phyloP scores from a whole-genome alignment of 306 rosid species.

The Gillenia trifoliata region DNA sequence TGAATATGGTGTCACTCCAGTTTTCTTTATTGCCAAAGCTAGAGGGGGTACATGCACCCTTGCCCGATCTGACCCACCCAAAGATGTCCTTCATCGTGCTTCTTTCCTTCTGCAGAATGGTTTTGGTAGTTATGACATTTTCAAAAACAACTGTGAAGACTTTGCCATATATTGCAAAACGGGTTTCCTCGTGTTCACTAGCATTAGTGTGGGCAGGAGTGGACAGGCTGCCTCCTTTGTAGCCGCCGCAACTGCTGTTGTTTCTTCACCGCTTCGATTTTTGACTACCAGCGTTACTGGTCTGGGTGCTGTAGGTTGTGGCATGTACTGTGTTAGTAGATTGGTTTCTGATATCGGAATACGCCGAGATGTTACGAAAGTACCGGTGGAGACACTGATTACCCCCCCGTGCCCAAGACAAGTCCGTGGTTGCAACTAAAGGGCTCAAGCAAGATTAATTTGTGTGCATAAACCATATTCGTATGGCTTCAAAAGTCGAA shows the following conservation, averaged over 20 bases:
- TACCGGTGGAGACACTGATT: constrained; percentile 51
- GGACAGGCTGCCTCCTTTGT: constrained; percentile 54
- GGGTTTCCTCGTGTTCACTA: constrained; percentile 40
- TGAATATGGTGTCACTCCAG: constrained; percentile 44
- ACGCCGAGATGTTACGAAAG: constrained; percentile 46
- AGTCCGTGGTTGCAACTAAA: constrained; percentile 21
- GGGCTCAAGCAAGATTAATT: constrained; percentile 4
- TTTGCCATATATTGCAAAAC: constrained; percentile 88
- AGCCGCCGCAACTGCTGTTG: constrained; percentile 40
- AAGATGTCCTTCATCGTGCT: constrained; percentile 47
- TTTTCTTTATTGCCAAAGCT: constrained; percentile 51
- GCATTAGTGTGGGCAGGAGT: constrained; percentile 44
- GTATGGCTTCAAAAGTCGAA: neutral
- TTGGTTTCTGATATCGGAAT: constrained; percentile 47
- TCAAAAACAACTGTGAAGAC: constrained; percentile 75
- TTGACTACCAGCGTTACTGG: constrained; percentile 29
- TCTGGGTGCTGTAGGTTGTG: constrained; percentile 33
- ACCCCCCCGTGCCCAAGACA: constrained; percentile 16
- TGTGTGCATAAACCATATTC: neutral
- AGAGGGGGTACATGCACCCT: constrained; percentile 82
- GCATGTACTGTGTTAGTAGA: constrained; percentile 43
- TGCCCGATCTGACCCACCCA: constrained; percentile 41
- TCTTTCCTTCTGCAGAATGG: constrained; percentile 59
- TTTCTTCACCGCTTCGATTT: constrained; percentile 32
- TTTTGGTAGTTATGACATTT: constrained; percentile 49